Conservation (phyloP, 371 early-diverging fungal species). For the Mucor lusitanicus region DNA sequence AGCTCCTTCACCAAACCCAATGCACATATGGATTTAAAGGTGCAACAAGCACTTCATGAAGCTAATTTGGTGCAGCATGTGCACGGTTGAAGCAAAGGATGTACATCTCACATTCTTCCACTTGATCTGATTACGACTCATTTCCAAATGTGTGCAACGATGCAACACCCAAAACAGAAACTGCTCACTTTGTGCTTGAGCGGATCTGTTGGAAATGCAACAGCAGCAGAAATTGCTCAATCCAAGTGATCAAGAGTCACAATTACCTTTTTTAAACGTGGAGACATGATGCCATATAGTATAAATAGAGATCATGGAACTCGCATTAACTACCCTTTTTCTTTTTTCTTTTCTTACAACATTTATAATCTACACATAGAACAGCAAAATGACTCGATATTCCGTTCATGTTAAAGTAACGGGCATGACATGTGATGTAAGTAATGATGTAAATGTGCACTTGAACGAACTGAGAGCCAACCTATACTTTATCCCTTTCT, state of each 20-base stretch:
- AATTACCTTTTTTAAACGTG: conserved; percentile 11
- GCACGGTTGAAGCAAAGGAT: too few relatives aligned
- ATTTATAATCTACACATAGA: not conserved
- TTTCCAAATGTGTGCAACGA: too few relatives aligned
- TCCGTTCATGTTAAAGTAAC: conserved; percentile 15
- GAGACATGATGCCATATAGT: not conserved
- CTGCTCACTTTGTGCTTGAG: conserved; percentile 3
- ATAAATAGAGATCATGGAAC: not conserved
- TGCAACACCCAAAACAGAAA: too few relatives aligned
- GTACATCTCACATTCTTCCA: too few relatives aligned
- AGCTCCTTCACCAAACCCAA: too few relatives aligned
- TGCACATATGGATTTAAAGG: too few relatives aligned
- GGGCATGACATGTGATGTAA: conserved; percentile 46
- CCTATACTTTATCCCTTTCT: not conserved
- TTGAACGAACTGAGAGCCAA: too few relatives aligned
- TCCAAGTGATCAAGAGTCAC: conserved; percentile 3
- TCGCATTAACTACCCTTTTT: conserved; percentile 7
- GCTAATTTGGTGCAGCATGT: too few relatives aligned
- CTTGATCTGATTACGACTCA: too few relatives aligned
- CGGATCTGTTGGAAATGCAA: not conserved
- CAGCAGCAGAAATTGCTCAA: conserved; percentile 21
- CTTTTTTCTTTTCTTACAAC: not conserved
- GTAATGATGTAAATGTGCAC: not conserved
- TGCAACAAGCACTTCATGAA: too few relatives aligned
- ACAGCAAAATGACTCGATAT: conserved; percentile 6